phyloP scores from a whole-genome alignment of 176 grass and related monocot genomes.

The Chrysopogon serrulatus region DNA sequence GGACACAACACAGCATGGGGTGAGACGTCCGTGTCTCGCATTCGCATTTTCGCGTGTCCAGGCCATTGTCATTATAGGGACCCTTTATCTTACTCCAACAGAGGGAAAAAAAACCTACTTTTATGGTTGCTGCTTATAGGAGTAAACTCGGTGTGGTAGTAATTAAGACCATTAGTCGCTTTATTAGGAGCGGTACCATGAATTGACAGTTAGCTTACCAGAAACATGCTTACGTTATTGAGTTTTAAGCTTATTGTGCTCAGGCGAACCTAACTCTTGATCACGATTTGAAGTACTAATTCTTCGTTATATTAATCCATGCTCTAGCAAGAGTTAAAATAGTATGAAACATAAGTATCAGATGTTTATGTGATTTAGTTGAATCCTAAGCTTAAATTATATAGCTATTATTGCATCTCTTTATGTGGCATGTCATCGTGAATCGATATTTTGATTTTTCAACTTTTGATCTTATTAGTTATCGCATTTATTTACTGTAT shows the following conservation, averaged over 20 bases:
- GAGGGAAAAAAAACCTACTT: not conserved
- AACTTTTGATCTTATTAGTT: no score
- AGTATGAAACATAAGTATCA: no score
- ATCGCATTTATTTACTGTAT: no score
- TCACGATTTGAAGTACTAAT: not conserved
- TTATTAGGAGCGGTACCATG: not conserved
- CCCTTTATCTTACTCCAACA: conserved; percentile 12
- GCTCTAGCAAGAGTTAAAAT: not conserved
- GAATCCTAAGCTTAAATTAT: no score
- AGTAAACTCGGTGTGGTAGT: not conserved
- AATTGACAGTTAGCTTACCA: not conserved
- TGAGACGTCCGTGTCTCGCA: conserved; percentile 19
- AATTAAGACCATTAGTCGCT: not conserved
- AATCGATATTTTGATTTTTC: no score
- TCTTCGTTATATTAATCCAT: not conserved
- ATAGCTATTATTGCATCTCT: no score
- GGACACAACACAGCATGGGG: not conserved
- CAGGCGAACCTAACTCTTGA: not conserved
- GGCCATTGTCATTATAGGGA: not conserved
- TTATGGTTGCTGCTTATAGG: not conserved
- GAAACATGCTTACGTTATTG: not conserved
- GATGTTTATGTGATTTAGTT: no score
- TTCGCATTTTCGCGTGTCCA: not conserved
- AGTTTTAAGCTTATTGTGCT: not conserved
- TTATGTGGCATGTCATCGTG: no score